phyloP scores from a whole-genome alignment of 1,139 yeast genomes.

The Barnettozyma hawaiiensis region DNA sequence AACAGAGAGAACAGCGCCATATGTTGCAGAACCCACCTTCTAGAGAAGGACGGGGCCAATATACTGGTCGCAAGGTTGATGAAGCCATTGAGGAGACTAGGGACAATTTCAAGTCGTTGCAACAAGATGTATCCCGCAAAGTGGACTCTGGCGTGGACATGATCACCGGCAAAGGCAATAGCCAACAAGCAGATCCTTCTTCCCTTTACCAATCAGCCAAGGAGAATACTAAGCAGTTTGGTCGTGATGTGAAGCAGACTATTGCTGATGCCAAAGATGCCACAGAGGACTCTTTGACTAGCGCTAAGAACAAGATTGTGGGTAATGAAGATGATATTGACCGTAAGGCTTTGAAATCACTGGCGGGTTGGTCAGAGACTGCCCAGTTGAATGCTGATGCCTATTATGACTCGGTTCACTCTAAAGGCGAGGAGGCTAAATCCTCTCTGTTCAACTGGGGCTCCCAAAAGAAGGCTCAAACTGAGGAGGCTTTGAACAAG shows the following conservation, averaged over 20 bases:
- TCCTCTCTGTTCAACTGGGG: conserved; percentile 20
- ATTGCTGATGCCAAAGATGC: conserved; percentile 33
- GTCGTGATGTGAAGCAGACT: conserved; percentile 25
- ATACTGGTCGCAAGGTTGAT: conserved; percentile 26
- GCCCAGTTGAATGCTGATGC: conserved; percentile 37
- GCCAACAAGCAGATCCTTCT: no score
- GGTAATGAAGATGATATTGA: conserved; percentile 24
- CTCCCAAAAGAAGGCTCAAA: conserved; percentile 8
- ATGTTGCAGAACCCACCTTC: no score
- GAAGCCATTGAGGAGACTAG: conserved; percentile 23
- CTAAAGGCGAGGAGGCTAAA: conserved; percentile 12
- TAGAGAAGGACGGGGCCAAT: conserved; percentile 26
- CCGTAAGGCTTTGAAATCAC: conserved; percentile 26
- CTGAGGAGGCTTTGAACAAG: conserved; percentile 23
- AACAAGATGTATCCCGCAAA: conserved; percentile 32
- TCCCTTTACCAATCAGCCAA: conserved; percentile 37
- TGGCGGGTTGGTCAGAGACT: conserved; percentile 40
- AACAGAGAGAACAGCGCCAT: conserved; percentile 22
- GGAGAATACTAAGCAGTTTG: conserved; percentile 21
- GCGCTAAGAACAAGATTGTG: conserved; percentile 28
- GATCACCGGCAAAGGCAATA: conserved; percentile 24
- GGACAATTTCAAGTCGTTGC: conserved; percentile 25
- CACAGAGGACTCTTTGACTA: conserved; percentile 35
- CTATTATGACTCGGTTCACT: conserved; percentile 30
- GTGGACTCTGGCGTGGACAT: conserved; percentile 25